Evolutionary conservation across 176 grass and related monocot genomes (phyloP).

Genomic region (Musa itinerans): DNA sequence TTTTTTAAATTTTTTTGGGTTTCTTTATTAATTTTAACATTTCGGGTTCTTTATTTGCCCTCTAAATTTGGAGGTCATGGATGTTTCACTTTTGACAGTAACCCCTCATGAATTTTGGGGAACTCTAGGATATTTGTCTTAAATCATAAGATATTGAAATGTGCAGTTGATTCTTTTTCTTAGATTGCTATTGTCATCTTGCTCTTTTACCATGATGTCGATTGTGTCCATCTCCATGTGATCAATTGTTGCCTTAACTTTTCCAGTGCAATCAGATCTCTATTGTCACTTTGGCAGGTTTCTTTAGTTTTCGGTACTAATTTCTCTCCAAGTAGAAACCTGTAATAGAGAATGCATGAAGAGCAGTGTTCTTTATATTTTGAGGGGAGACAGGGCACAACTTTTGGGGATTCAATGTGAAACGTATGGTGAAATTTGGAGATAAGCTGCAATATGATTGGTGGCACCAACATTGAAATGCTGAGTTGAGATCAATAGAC

Average conservation of each 20-base stretch:
- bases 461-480: no score
- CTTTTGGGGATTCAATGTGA: no score
- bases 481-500: no score
- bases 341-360: no score
- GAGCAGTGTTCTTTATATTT: no score
- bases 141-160: conserved; percentile 8
- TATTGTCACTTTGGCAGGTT: not conserved
- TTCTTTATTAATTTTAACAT: not conserved
- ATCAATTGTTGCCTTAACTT: not conserved
- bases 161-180: conserved; percentile 12
- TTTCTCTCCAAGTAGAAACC: no score
- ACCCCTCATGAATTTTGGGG: not conserved
- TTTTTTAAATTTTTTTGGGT: not conserved
- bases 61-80: not conserved
- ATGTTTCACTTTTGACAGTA: not conserved
- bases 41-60: not conserved
- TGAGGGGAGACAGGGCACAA: no score
- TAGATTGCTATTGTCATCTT: not conserved
- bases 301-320: no score
- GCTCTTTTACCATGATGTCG: not conserved
- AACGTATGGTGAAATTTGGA: no score
- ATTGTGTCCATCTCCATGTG: not conserved
- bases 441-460: no score
- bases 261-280: not conserved
- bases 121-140: not conserved